Percentiles rank a stretch among this genome's conserved stretches.
Evolutionary conservation across 2,329 filamentous ascomycete genomes (phyloP).

Genomic region (Neurospora crassa): DNA sequence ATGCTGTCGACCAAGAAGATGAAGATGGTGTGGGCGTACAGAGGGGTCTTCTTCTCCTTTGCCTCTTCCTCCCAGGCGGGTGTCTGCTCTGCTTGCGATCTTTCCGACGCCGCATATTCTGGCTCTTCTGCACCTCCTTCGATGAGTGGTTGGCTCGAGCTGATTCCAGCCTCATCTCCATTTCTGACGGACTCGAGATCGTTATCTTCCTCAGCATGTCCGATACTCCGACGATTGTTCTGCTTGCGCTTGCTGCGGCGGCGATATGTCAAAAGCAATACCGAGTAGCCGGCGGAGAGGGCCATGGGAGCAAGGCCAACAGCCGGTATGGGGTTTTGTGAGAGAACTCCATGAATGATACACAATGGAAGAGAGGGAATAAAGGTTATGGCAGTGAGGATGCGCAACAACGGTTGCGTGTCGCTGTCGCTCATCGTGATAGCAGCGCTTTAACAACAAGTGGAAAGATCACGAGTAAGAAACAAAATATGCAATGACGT

Average conservation of each 20-base stretch:
- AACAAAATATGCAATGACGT: slow-evolving; percentile 4
- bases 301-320: slow-evolving; percentile 30
- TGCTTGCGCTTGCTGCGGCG: slow-evolving; percentile 1
- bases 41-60: background rate
- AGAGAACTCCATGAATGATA: slow-evolving; percentile 28
- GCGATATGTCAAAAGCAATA: slow-evolving; percentile 17
- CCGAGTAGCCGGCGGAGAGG: slow-evolving; percentile 23
- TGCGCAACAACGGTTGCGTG: slow-evolving; percentile 20
- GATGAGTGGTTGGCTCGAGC: background rate
- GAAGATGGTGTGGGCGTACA: slow-evolving; percentile 23
- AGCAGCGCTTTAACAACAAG: background rate
- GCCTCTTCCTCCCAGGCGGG: background rate
- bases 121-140: background rate
- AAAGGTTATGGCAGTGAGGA: slow-evolving; percentile 26
- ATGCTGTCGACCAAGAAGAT: slow-evolving; percentile 29
- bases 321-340: slow-evolving; percentile 25
- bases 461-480: slow-evolving; percentile 8
- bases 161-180: background rate
- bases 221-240: background rate
- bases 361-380: slow-evolving; percentile 31
- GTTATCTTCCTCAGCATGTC: background rate
- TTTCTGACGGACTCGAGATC: background rate
- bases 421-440: background rate
- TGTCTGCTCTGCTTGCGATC: background rate
- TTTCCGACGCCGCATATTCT: background rate